Evolutionary conservation across 352 stramenopile genomes (phyloP).

Genomic region (Pythium folliculosum): DNA sequence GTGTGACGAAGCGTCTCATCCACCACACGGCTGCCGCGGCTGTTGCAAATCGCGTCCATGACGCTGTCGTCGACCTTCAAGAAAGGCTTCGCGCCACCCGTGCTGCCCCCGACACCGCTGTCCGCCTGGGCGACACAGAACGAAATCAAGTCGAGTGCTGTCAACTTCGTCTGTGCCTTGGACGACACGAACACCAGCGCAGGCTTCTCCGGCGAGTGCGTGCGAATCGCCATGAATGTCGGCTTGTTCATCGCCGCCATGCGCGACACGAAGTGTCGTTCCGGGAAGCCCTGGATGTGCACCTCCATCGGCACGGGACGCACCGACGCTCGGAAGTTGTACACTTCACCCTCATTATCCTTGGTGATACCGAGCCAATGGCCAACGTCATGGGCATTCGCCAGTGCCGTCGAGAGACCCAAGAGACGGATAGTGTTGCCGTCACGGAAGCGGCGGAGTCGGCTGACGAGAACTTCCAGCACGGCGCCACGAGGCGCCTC

Average conservation of each 20-base stretch:
- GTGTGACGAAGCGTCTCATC: conserved; percentile 95
- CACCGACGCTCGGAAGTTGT: conserved; percentile 95
- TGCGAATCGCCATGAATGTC: conserved; percentile 96
- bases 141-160: conserved; percentile 97
- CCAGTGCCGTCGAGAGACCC: conserved; percentile 95
- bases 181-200: conserved; percentile 99
- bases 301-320: conserved; percentile 97
- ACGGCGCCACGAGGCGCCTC: conserved; percentile 94
- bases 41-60: conserved; percentile 82
- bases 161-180: conserved; percentile 96
- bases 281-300: conserved; percentile 96
- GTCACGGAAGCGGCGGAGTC: conserved; percentile 70
- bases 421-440: conserved; percentile 89
- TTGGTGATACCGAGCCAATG: conserved; percentile 96
- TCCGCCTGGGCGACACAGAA: conserved; percentile 73
- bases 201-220: conserved; percentile 93
- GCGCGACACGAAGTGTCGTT: conserved; percentile 95
- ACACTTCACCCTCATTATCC: conserved; percentile 75
- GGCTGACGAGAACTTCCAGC: conserved; percentile 90
- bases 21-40: conserved; percentile 64
- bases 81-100: conserved; percentile 93
- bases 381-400: conserved; percentile 95
- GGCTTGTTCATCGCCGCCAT: conserved; percentile 99
- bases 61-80: conserved; percentile 90
- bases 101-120: conserved; percentile 54